Percentiles rank a stretch among this genome's conserved stretches.
These are phyloP conservation scores for Allium cepa DNA, from an alignment of 106 monocot species.

Conservation along the genomic window DNA sequence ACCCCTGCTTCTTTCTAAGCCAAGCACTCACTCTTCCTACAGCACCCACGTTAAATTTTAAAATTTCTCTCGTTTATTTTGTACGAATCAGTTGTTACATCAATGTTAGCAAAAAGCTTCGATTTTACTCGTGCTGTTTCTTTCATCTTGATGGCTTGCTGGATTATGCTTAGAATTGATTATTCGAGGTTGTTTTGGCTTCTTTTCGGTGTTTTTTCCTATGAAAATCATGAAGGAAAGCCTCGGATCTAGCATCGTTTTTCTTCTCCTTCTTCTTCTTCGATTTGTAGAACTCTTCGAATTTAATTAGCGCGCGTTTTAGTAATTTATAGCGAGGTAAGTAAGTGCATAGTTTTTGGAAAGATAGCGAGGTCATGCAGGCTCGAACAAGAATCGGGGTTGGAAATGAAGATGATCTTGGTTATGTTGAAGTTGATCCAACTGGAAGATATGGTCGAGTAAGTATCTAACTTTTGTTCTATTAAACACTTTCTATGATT, in stretches of 20 bases:
- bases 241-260: constrained; percentile 45
- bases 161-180: constrained; percentile 59
- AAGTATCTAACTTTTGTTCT: constrained; percentile 8
- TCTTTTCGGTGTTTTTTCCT: constrained; percentile 82
- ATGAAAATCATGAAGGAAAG: constrained; percentile 81
- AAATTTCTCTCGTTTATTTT: neutral
- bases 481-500: no score
- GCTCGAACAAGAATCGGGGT: neutral
- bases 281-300: no score
- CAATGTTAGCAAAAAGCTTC: constrained; percentile 36
- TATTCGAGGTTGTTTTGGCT: constrained; percentile 80
- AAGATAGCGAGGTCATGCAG: neutral
- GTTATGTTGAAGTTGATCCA: constrained; percentile 72
- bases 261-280: no score
- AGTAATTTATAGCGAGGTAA: no score
- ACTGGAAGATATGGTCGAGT: constrained; percentile 75
- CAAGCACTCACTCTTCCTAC: neutral
- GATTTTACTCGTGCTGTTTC: constrained; percentile 35
- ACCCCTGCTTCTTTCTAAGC: neutral
- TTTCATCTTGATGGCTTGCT: constrained; percentile 40
- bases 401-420: constrained; percentile 5
- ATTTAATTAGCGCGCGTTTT: no score
- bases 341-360: neutral
- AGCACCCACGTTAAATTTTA: neutral
- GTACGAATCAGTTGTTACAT: constrained; percentile 3